These are phyloP conservation scores for Metarhizium humberi DNA, from an alignment of 2,329 filamentous ascomycete species.

Conservation along the genomic window DNA sequence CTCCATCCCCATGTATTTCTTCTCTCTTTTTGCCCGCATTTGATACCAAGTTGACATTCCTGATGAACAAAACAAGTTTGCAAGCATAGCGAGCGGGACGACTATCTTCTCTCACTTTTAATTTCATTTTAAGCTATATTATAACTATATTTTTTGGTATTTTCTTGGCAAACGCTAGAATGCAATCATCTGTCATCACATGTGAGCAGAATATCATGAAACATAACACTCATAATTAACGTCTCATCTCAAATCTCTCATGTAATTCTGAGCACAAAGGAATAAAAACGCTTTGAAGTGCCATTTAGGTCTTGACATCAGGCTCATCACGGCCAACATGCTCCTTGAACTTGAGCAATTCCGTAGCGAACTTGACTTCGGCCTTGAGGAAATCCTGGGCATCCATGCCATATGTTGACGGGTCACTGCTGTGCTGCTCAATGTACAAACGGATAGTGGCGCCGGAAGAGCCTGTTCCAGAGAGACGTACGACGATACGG, in stretches of 20 bases:
- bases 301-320: conserved; percentile 79
- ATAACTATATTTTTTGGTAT: background rate
- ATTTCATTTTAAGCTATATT: background rate
- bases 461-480: conserved; percentile 88
- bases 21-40: background rate
- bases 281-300: background rate
- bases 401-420: conserved; percentile 67
- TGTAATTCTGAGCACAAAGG: background rate
- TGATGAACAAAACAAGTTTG: background rate
- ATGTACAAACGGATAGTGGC: conserved; percentile 96
- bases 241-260: background rate
- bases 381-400: conserved; percentile 91
- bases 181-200: background rate
- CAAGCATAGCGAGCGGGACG: background rate
- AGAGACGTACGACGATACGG: conserved; percentile 89
- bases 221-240: background rate
- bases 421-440: conserved; percentile 85
- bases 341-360: conserved; percentile 87
- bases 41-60: background rate
- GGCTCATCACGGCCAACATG: conserved; percentile 87
- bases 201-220: background rate
- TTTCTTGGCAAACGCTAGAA: conserved; percentile 1
- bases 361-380: conserved; percentile 76
- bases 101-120: background rate
- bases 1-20: background rate